A percentile compares a stretch with the other conserved stretches of the same genome.
These are phyloP conservation scores for Phanerochaete carnosa DNA, from an alignment of 768 basidiomycete species.

Conservation along the genomic window DNA sequence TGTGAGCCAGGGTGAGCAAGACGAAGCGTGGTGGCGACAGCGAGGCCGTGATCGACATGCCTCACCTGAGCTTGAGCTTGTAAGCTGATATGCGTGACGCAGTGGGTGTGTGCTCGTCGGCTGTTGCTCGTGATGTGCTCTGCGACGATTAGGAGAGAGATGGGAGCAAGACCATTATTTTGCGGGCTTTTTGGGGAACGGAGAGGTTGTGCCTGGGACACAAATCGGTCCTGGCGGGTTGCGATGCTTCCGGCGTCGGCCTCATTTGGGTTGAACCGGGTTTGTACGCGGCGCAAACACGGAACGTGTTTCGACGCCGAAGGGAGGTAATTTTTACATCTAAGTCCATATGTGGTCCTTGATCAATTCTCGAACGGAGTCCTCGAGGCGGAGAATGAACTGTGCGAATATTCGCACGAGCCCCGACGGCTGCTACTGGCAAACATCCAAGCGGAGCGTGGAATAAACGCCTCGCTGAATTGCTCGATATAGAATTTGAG, in stretches of 20 bases:
- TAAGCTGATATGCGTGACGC: slow-evolving; percentile 13
- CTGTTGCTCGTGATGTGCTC: slow-evolving; percentile 18
- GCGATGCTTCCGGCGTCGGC: slow-evolving; percentile 43
- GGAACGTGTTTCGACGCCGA: slow-evolving; percentile 73
- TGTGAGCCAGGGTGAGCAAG: neutral
- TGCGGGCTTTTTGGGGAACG: slow-evolving; percentile 44
- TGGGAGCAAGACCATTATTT: slow-evolving; percentile 17
- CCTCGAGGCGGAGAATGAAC: neutral
- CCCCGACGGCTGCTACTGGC: neutral
- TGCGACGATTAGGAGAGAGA: slow-evolving; percentile 21
- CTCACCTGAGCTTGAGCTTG: slow-evolving; percentile 15
- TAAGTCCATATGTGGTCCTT: slow-evolving; percentile 11
- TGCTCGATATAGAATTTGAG: neutral
- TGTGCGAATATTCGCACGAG: neutral
- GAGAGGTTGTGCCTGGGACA: slow-evolving; percentile 36
- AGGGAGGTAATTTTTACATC: slow-evolving; percentile 34
- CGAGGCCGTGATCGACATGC: slow-evolving; percentile 1
- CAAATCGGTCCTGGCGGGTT: slow-evolving; percentile 51
- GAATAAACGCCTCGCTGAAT: neutral
- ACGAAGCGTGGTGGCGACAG: neutral
- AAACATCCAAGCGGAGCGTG: neutral
- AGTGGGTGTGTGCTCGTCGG: slow-evolving; percentile 15
- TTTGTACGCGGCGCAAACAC: slow-evolving; percentile 60
- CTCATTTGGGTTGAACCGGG: slow-evolving; percentile 44
- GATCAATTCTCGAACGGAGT: neutral